Evolutionary conservation across 495 filamentous ascomycete genomes (phyloP).

Genomic region (Hypoxylon fuscum): DNA sequence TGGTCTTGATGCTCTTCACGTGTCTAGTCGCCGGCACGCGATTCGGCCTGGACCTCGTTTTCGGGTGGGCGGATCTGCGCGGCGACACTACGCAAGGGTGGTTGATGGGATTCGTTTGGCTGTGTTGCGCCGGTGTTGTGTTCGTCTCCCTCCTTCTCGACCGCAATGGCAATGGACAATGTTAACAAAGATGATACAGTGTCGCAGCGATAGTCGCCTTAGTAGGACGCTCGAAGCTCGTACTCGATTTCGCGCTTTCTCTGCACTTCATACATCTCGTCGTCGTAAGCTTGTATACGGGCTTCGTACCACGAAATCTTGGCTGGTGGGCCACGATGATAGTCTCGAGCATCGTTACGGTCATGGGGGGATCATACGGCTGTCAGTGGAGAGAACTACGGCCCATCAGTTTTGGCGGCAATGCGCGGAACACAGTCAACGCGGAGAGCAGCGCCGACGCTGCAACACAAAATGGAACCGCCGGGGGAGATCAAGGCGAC

Average conservation of each 20-base stretch:
- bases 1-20: slow-evolving; percentile 86
- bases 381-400: slow-evolving; percentile 89
- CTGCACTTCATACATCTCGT: slow-evolving; percentile 88
- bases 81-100: slow-evolving; percentile 94
- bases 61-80: slow-evolving; percentile 82
- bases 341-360: slow-evolving; percentile 74
- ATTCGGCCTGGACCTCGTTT: slow-evolving; percentile 75
- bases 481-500: slow-evolving; percentile 39
- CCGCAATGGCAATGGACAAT: background rate
- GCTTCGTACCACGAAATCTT: slow-evolving; percentile 72
- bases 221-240: slow-evolving; percentile 86
- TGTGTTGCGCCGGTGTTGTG: slow-evolving; percentile 81
- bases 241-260: slow-evolving; percentile 92
- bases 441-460: slow-evolving; percentile 21
- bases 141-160: slow-evolving; percentile 55
- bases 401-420: slow-evolving; percentile 87
- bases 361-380: slow-evolving; percentile 81
- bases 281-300: slow-evolving; percentile 77
- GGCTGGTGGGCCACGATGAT: slow-evolving; percentile 91
- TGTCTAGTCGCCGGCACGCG: slow-evolving; percentile 79
- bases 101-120: slow-evolving; percentile 88
- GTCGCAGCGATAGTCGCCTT: slow-evolving; percentile 81
- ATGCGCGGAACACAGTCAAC: slow-evolving; percentile 40
- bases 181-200: slow-evolving; percentile 50
- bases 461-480: slow-evolving; percentile 24